These are phyloP conservation scores for Cutaneotrichosporon sp. DNA, from an alignment of 1,284 basidiomycete species.

Conservation along the genomic window DNA sequence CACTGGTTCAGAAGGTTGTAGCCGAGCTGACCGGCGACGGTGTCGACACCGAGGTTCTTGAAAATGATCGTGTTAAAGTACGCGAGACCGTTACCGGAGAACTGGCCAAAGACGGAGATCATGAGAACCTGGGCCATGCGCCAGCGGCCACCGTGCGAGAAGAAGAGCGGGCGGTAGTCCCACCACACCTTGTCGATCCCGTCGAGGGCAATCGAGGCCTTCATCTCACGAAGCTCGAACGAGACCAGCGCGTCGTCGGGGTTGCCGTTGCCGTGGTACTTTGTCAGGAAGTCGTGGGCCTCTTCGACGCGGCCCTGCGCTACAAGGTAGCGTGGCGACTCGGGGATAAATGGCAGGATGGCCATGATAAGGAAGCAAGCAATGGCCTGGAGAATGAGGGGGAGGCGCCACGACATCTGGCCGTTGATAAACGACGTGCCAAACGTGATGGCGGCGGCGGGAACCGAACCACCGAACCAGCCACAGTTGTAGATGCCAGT, in stretches of 20 bases:
- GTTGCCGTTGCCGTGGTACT: conserved; percentile 58
- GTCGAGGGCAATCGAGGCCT: conserved; percentile 58
- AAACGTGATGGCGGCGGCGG: conserved; percentile 45
- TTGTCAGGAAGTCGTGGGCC: conserved; percentile 68
- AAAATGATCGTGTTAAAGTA: conserved; percentile 48
- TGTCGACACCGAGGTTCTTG: conserved; percentile 33
- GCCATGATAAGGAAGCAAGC: conserved; percentile 17
- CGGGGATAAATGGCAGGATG: conserved; percentile 30
- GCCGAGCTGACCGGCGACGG: conserved; percentile 53
- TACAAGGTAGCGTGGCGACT: conserved; percentile 35
- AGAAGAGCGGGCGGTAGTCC: conserved; percentile 47
- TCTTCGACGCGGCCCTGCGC: conserved; percentile 57
- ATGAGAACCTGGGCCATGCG: conserved; percentile 43
- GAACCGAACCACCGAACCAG: conserved; percentile 39
- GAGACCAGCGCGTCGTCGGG: conserved; percentile 50
- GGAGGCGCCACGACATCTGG: conserved; percentile 35
- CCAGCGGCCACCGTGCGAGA: conserved; percentile 37
- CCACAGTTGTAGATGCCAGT: conserved; percentile 56
- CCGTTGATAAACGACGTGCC: conserved; percentile 34
- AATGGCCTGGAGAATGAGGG: conserved; percentile 33
- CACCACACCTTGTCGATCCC: conserved; percentile 66
- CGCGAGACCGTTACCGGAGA: conserved; percentile 56
- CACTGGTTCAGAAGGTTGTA: conserved; percentile 61
- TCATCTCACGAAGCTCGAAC: conserved; percentile 62
- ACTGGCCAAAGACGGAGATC: conserved; percentile 56